A percentile compares a stretch with the other conserved stretches of the same genome.
Evolutionary conservation across 179 eudicot species (phyloP).

Genomic region (Actinidia polygama): DNA sequence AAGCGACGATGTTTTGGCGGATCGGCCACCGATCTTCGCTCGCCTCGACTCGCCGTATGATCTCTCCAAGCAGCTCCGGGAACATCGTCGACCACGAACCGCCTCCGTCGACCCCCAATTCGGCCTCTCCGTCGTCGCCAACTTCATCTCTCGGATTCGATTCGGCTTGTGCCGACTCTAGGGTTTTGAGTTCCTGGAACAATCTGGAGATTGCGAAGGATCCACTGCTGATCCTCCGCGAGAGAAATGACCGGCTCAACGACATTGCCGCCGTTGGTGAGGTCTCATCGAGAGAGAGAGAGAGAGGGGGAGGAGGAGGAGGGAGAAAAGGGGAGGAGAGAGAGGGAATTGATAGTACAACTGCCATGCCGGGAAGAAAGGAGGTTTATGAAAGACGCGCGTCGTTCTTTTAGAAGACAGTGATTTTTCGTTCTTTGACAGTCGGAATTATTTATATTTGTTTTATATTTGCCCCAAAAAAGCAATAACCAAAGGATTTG

Average conservation of each 20-base stretch:
- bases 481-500: no score
- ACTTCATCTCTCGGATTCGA: not conserved
- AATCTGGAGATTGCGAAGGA: constrained; percentile 56
- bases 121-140: constrained; percentile 7
- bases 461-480: no score
- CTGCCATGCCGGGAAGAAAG: no score
- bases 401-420: no score
- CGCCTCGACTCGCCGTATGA: constrained; percentile 67
- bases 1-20: constrained; percentile 75
- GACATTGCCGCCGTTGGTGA: constrained; percentile 49
- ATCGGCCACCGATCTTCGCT: constrained; percentile 81
- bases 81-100: constrained; percentile 61
- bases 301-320: no score
- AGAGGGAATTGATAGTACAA: no score
- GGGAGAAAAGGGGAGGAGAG: no score
- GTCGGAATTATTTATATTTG: no score
- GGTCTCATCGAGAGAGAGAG: no score
- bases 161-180: not conserved
- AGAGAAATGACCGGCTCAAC: constrained; percentile 57
- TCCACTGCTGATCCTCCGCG: constrained; percentile 56
- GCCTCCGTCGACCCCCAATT: not conserved
- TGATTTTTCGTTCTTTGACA: no score
- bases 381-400: no score
- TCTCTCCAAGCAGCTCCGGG: constrained; percentile 72
- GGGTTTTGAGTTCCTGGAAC: constrained; percentile 29